These are phyloP conservation scores for Amylostereum chailletii DNA, from an alignment of 1,284 basidiomycete species.

Conservation along the genomic window DNA sequence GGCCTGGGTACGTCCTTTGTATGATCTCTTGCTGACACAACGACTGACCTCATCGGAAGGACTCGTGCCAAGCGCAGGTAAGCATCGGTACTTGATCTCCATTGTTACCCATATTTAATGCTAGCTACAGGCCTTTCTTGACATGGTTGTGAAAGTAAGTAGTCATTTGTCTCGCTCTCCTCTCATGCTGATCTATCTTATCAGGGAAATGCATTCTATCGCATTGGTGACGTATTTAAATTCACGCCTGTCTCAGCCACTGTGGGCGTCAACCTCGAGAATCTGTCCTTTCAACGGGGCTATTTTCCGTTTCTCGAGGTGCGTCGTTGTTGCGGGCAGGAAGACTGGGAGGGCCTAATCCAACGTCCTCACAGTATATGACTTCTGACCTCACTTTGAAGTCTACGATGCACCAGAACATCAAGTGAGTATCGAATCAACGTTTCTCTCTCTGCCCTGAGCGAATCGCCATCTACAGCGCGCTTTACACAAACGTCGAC, in stretches of 20 bases:
- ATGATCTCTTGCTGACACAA: too few species aligned
- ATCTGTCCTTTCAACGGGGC: constrained; percentile 54
- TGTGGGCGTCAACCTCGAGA: constrained; percentile 22
- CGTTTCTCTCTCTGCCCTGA: background rate
- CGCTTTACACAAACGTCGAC: constrained; percentile 44
- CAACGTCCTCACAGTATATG: constrained; percentile 35
- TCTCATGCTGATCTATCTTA: constrained; percentile 35
- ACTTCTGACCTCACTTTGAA: constrained; percentile 57
- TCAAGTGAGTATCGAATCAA: constrained; percentile 36
- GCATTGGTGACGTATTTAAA: constrained; percentile 42
- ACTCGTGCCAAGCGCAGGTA: too few species aligned
- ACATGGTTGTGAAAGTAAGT: too few species aligned
- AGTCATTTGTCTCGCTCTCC: background rate
- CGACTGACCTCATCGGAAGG: too few species aligned
- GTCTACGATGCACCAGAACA: constrained; percentile 42
- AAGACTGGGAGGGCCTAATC: too few species aligned
- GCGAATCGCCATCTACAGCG: constrained; percentile 23
- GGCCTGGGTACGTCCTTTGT: constrained; percentile 36
- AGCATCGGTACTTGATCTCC: too few species aligned
- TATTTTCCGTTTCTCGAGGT: constrained; percentile 53
- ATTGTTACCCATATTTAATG: too few species aligned
- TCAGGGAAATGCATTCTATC: constrained; percentile 44
- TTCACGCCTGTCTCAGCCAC: constrained; percentile 35
- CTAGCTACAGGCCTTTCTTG: too few species aligned
- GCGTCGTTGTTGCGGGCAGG: constrained; percentile 8